A percentile compares a stretch with the other conserved stretches of the same genome.
These are phyloP conservation scores for Myriosclerotinia curreyana DNA, from an alignment of 2,329 filamentous ascomycete genomes.

Conservation along the genomic window DNA sequence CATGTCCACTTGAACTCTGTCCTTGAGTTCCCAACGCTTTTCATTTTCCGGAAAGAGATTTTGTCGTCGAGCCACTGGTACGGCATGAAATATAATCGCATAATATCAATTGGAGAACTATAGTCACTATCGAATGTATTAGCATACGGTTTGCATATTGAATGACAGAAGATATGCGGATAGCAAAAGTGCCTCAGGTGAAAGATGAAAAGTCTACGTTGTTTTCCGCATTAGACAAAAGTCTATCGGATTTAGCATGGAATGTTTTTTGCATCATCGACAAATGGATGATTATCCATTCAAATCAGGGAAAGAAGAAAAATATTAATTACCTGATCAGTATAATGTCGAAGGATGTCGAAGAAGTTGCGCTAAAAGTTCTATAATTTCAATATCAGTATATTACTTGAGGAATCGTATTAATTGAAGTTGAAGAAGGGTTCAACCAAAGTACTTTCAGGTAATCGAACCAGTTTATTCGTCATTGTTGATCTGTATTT, in stretches of 20 bases:
- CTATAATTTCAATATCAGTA: constrained; percentile 12
- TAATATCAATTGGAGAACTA: neutral
- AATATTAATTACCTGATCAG: constrained; percentile 16
- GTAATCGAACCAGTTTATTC: constrained; percentile 43
- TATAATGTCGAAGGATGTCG: neutral
- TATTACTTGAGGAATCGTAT: neutral
- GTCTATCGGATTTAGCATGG: constrained; percentile 74
- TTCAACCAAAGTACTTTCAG: constrained; percentile 32
- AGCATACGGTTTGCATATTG: constrained; percentile 1
- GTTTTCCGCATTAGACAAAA: constrained; percentile 58
- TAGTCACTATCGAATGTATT: neutral
- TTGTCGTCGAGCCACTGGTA: too few species aligned
- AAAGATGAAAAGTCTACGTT: constrained; percentile 79
- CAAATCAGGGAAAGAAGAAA: neutral
- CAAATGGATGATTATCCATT: constrained; percentile 13
- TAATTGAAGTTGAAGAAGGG: constrained; percentile 12
- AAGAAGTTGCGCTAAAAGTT: constrained; percentile 6
- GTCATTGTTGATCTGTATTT: constrained; percentile 44
- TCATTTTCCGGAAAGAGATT: too few species aligned
- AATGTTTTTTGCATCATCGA: constrained; percentile 65
- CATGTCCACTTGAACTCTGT: too few species aligned
- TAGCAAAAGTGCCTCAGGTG: constrained; percentile 56
- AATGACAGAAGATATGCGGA: constrained; percentile 18
- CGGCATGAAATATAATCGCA: neutral
- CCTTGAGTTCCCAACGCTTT: neutral